phyloP scores from a whole-genome alignment of 345 rosid species.

The Hirschfeldia incana region DNA sequence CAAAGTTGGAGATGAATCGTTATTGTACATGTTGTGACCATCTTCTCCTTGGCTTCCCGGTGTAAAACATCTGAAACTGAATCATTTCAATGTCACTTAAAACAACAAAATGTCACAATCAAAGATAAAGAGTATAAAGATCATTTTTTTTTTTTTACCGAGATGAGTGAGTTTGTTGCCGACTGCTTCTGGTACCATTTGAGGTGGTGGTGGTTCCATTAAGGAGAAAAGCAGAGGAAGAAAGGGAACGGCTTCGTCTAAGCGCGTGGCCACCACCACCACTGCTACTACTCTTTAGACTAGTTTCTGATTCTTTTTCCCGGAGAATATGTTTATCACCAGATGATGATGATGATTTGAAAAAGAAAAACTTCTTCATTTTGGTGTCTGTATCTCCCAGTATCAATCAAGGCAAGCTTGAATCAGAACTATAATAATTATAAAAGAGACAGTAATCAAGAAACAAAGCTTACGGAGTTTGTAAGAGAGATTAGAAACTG shows the following conservation, averaged over 20 bases:
- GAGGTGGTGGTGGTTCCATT: slow-evolving; percentile 45
- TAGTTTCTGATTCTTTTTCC: slow-evolving; percentile 42
- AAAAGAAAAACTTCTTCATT: background rate
- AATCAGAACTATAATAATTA: no score
- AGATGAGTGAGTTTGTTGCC: slow-evolving; percentile 44
- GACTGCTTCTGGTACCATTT: slow-evolving; percentile 35
- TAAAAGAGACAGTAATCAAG: no score
- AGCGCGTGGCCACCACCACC: slow-evolving; percentile 48
- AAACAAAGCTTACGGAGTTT: no score
- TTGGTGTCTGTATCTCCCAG: background rate
- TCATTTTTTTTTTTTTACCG: slow-evolving; percentile 33
- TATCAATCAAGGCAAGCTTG: no score
- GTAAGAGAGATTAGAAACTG: background rate
- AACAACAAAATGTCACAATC: background rate
- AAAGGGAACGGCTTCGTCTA: slow-evolving; percentile 75
- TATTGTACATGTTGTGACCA: slow-evolving; percentile 39
- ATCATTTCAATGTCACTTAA: background rate
- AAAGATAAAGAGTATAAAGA: no score
- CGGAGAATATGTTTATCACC: slow-evolving; percentile 36
- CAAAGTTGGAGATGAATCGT: slow-evolving; percentile 59
- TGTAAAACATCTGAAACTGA: slow-evolving; percentile 35
- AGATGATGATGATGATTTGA: background rate
- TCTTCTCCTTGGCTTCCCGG: slow-evolving; percentile 53
- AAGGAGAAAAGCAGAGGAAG: slow-evolving; percentile 64
- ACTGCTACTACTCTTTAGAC: slow-evolving; percentile 27